Percentiles rank a stretch among this genome's conserved stretches.
These are phyloP conservation scores for Ophiocordyceps camponoti-saundersi DNA, from an alignment of 2,329 filamentous ascomycete genomes.

Conservation along the genomic window DNA sequence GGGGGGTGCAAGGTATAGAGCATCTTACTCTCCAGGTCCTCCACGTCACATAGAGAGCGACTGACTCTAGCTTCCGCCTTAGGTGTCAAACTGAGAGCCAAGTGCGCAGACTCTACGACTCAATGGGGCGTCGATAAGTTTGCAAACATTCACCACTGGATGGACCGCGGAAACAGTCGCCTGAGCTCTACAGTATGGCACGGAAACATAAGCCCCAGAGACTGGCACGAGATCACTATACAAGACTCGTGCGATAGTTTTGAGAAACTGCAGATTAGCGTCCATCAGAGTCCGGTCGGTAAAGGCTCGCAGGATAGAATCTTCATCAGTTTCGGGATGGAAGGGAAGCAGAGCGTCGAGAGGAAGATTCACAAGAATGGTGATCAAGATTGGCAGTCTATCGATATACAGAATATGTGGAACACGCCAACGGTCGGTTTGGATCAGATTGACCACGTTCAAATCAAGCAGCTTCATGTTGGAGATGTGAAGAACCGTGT, in stretches of 20 bases:
- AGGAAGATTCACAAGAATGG: neutral
- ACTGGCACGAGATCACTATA: neutral
- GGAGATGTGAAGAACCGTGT: neutral
- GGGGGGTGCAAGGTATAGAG: neutral
- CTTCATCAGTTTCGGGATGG: neutral
- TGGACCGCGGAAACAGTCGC: neutral
- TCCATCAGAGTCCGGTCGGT: neutral
- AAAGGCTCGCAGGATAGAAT: neutral
- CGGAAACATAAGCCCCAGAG: neutral
- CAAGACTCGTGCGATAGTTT: neutral
- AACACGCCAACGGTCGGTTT: neutral
- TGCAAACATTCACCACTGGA: neutral
- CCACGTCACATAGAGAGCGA: too few relatives aligned
- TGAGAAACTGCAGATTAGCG: neutral
- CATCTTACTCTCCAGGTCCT: too few relatives aligned
- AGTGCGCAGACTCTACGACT: neutral
- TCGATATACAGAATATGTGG: neutral
- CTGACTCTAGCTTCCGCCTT: neutral
- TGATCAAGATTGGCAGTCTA: neutral
- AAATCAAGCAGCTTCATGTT: neutral
- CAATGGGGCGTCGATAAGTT: neutral
- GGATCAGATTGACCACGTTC: neutral
- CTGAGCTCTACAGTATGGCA: neutral
- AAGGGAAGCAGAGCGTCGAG: neutral
- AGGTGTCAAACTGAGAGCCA: neutral